Base-by-base conservation (phyloP, 352 stramenopile species). In the Chrysophaeum taylorii region DNA sequence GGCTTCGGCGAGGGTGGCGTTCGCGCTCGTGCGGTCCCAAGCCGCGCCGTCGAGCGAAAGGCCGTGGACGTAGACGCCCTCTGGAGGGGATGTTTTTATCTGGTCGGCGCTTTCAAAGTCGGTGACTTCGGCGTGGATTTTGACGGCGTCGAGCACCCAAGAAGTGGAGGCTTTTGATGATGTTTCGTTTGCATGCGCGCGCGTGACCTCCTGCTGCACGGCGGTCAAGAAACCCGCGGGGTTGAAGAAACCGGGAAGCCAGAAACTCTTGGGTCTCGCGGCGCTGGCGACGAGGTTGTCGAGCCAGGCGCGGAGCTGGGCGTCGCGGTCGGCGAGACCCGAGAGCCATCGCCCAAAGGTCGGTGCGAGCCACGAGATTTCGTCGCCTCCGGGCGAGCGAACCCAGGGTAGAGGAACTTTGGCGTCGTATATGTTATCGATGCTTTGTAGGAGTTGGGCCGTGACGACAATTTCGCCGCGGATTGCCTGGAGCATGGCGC, bases 191-290 rank as follows among this genome's bases (percentile, higher is more conserved):
- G 92, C 92, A 80, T 97, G 91, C 66, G 88, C 90, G 18, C 90
- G 87, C 54, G 90, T 96, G 7, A 97, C 90, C 69, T 96, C 91
- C 72, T 97, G 92, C 80, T 96, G 93, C 77, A 96, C 92, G 42
- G 89, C 89, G 31, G 92, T 97, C 27, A 97, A 78, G 82, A 97
- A 96, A 16, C 90, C 92, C 73, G 95, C 88, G 7, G 90, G 89
- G 76, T 97, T 96, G 79, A 94, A 95, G 75, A 96, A 96, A 1
- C 90, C 91, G 36, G 90, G 93, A 50, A 97, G 76, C 90, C 89
- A 97, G 75, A 94, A 97, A 66, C 85, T 89, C 64, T 89, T 83
- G 0, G 91, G 92, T 0, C 87, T 79, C 4, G 81, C 90, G 66
- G 91, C 92, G 60, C 5, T 29, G 23, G 23, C 43, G 23, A 23